A percentile compares a stretch with the other conserved stretches of the same genome.
Conservation (phyloP, 1,139 yeast species). For the Saccharomyces hybrid region DNA sequence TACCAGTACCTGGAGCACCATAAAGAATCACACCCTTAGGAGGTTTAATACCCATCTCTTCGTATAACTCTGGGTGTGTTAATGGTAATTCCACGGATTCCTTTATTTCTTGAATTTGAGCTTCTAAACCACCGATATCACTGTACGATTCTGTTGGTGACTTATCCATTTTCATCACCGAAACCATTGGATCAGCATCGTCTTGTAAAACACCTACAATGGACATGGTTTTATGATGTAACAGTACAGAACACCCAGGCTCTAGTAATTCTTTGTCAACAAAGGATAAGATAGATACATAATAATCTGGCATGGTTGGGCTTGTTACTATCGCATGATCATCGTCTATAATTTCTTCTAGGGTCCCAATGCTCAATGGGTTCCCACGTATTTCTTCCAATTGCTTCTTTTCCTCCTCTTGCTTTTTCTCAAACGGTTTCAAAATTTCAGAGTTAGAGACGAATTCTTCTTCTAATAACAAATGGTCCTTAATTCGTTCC, state of each 20-base stretch:
- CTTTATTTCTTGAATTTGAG: constrained; percentile 94
- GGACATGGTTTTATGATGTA: constrained; percentile 92
- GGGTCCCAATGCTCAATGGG: constrained; percentile 93
- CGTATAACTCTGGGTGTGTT: constrained; percentile 95
- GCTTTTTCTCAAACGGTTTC: constrained; percentile 94
- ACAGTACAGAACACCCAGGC: constrained; percentile 94
- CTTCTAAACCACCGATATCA: constrained; percentile 94
- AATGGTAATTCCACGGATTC: constrained; percentile 96
- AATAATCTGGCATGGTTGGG: constrained; percentile 94
- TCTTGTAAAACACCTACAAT: constrained; percentile 94
- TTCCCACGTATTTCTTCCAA: constrained; percentile 93
- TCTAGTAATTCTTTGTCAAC: constrained; percentile 93
- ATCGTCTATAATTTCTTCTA: constrained; percentile 95
- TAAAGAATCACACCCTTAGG: constrained; percentile 97
- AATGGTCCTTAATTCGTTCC: constrained; percentile 94
- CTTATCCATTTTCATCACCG: constrained; percentile 94
- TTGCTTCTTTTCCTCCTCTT: constrained; percentile 90
- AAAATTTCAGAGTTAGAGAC: constrained; percentile 90
- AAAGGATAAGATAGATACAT: constrained; percentile 92
- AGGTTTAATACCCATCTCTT: constrained; percentile 98
- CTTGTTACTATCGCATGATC: constrained; percentile 98
- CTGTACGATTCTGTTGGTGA: constrained; percentile 96
- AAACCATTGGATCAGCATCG: constrained; percentile 96
- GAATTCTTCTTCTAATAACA: constrained; percentile 90
- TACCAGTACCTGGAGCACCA: constrained; percentile 99